Base-by-base conservation (phyloP, 2,329 filamentous ascomycete species). In the Calycina herbarum region DNA sequence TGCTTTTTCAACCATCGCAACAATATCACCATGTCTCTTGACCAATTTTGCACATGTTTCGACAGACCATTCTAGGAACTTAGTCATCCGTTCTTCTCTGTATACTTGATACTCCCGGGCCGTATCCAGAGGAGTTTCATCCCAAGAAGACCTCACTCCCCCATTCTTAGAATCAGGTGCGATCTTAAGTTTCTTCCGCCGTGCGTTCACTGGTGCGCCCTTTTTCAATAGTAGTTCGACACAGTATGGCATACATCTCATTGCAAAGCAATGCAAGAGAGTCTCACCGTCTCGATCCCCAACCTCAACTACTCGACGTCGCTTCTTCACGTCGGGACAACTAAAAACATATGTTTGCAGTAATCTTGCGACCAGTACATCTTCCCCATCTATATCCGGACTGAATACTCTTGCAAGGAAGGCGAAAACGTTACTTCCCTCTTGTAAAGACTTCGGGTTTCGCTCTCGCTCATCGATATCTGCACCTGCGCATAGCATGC, bases 241-340 rank as follows among this genome's bases (percentile, higher is more conserved):
- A 29, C 54, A 57, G 29, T 15, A 20, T n/a, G 54, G 54, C 54
- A 57, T 57, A 57, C n/a, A 13, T n/a, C 13, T 15, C 24, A 24
- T 57, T 57, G 54, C 54, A 57, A 57, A 57, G 13, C 24, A 15
- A 57, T 57, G 54, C 10, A 57, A 29, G 3, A 57, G 54, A 15
- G 54, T 57, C 3, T 29, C 17, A 5, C 54, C 54, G 13, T 57
- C 13, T 17, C 24, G 24, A 57, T 31, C 54, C 8, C 54, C 54
- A 57, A 57, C 54, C 20, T 57, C n/a, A 10, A 57, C 20, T 27
- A 57, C 54, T 15, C 54, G 24, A 27, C n/a, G 54, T 6, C 54
- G 8, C 20, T 57, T 57, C 54, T 57, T 20, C 20, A 45, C 4
- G 13, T 45, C 42, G n/a, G 3, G 42, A 20, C 42, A 45, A 17